Base-by-base conservation (phyloP, 179 eudicot genomes). In the Pouteria campechiana region DNA sequence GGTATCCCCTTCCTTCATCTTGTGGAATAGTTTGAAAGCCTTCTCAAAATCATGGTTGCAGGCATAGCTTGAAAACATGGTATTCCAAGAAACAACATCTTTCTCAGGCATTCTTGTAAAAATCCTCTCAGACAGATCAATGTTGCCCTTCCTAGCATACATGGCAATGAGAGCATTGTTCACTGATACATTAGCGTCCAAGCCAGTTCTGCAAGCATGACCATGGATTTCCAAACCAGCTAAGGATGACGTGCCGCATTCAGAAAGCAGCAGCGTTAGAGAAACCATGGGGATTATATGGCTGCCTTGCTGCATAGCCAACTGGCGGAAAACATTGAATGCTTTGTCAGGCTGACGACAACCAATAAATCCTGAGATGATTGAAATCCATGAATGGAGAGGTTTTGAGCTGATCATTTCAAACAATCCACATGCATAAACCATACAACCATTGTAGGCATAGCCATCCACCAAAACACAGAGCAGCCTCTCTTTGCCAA, bases 71-170 rank as follows among this genome's bases (percentile, higher is more conserved):
- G 61, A 57, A 23, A 57, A 38, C 7, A 57, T 38, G 40, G 61
- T 54, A 41, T 29, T 40, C 18, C 41, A 48, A 2, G 61, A 57
- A 12, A 57, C 48, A 5, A 7, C 11, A 48, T 57, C 61, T 48
- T 47, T 48, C 7, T 19, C 37, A 15, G 37, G 41, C 55, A 57
- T 47, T 34, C 40, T 54, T 9, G 17, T 17, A 17, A 57, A 57
- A 18, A 47, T 16, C 32, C 47, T 32, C 41, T 30, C 21, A 0
- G 61, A 37, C 12, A 46, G 47, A 10, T 13, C 35, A 23, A 48
- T 38, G 3, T n/a, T 5, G 21, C 61, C 61, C 19, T 54, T 46
- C 48, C 48, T 57, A 13, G 61, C 55, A 48, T 47, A 57, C 61
- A 57, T 48, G 5, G 55, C 47, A 20, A 57, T 41, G 16, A 57